These are phyloP conservation scores for Tuber aestivum DNA, from an alignment of 495 filamentous ascomycete genomes.

Conservation along the genomic window DNA sequence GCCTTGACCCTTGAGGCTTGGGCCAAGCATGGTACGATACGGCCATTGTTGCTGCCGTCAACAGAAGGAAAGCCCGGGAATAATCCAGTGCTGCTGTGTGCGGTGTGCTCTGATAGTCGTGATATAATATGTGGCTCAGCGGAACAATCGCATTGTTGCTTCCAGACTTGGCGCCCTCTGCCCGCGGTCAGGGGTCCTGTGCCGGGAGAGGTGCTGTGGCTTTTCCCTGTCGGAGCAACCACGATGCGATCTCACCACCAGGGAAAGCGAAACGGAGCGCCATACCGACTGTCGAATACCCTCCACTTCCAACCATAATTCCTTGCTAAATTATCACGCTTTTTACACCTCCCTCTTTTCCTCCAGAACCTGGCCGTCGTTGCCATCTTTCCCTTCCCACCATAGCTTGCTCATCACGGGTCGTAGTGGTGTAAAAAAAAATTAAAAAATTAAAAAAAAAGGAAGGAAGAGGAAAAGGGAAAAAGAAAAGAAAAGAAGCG, in stretches of 20 bases:
- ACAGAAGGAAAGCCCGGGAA: neutral
- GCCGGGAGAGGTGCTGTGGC: neutral
- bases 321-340: neutral
- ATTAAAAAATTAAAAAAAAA: neutral
- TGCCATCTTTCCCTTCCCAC: neutral
- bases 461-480: neutral
- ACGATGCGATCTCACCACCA: constrained; percentile 6
- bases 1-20: neutral
- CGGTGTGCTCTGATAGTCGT: neutral
- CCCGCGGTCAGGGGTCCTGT: neutral
- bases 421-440: neutral
- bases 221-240: neutral
- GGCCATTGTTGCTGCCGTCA: neutral
- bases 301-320: constrained; percentile 5
- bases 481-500: constrained; percentile 22
- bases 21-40: neutral
- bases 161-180: neutral
- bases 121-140: neutral
- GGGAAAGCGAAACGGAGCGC: neutral
- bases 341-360: neutral
- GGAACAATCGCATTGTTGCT: neutral
- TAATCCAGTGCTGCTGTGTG: neutral
- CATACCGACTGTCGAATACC: neutral
- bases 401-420: neutral
- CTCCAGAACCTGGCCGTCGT: neutral